Evolutionary conservation across 2,329 filamentous ascomycete species (phyloP), one percentile per base, ranked within the genome.

Genomic region (Trichoderma harzianum): DNA sequence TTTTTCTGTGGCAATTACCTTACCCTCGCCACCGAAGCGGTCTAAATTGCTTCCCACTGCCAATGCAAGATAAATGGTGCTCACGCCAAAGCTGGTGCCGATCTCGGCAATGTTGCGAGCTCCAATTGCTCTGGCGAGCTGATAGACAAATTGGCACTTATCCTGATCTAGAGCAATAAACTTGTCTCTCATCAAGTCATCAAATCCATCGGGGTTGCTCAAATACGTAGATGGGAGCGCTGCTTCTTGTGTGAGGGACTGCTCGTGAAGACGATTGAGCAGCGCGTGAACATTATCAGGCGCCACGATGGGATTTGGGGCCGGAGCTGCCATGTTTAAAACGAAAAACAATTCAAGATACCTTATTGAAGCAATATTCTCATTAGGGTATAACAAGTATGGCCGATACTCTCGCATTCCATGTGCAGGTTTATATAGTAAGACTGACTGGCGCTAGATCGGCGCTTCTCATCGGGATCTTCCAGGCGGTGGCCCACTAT

Each of bases 11-110:
- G 84, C 89, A 74, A 91, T 85, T 0, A 91, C 88, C 18, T 39
- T 76, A 6, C 70, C 78, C 67, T 14, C 78, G 39, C 60, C 80
- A 30, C 73, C 64, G 4, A 74, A 28, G 53, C 66, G 7, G 65
- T 73, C 1, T 74, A 75, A 0, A 69, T 87, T 89, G 69, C 86
- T 82, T 0, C 82, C 83, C 0, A 88, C 87, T 0, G 88, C 89
- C 3, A 91, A 80, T 0, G 88, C 88, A 10, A 91, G 84, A 74
- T 90, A 91, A 66, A 91, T 89, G 0, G 89, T 90, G 68, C 86
- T 89, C 2, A 91, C 86, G 12, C 89, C 89, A 70, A 88, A 91
- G 66, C 84, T 87, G 0, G 89, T 91, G 0, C 89, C 89, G 0
- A 87, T 88, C 75, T 91, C 89, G 64, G 90, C 85, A n/a, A 90